phyloP scores from a whole-genome alignment of 371 early-diverging fungal species.

The Circinella umbellata region DNA sequence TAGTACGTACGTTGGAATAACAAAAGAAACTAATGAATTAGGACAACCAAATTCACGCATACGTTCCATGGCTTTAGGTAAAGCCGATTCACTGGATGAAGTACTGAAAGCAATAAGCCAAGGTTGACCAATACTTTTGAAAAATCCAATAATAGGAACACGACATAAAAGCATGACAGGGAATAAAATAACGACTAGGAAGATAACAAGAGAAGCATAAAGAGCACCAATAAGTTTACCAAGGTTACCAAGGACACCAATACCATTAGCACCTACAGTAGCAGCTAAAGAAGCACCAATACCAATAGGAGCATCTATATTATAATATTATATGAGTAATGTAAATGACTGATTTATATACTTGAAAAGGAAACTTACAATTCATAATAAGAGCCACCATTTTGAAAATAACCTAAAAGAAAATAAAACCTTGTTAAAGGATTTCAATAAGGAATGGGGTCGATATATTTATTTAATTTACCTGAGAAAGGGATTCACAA shows the following conservation, averaged over 20 bases:
- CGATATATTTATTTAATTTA: conserved; percentile 14
- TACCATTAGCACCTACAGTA: conserved; percentile 72
- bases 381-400: conserved; percentile 72
- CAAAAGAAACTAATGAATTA: conserved; percentile 73
- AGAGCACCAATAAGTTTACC: conserved; percentile 76
- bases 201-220: conserved; percentile 66
- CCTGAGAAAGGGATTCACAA: conserved; percentile 58
- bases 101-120: conserved; percentile 84
- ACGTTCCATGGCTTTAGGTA: conserved; percentile 77
- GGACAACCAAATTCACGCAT: conserved; percentile 80
- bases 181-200: conserved; percentile 62
- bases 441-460: neutral
- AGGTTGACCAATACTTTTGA: conserved; percentile 63
- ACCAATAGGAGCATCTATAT: conserved; percentile 72
- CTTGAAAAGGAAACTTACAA: conserved; percentile 34
- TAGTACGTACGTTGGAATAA: conserved; percentile 64
- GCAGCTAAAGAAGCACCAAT: conserved; percentile 71
- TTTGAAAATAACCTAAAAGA: conserved; percentile 67
- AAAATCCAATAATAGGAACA: conserved; percentile 63
- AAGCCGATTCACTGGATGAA: conserved; percentile 84
- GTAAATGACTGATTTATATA: too few relatives aligned
- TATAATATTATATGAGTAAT: neutral
- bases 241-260: conserved; percentile 63
- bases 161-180: conserved; percentile 68
- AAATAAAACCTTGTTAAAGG: neutral